Evolutionary conservation across 495 filamentous ascomycete genomes (phyloP).

Genomic region (Cercophora sp.): DNA sequence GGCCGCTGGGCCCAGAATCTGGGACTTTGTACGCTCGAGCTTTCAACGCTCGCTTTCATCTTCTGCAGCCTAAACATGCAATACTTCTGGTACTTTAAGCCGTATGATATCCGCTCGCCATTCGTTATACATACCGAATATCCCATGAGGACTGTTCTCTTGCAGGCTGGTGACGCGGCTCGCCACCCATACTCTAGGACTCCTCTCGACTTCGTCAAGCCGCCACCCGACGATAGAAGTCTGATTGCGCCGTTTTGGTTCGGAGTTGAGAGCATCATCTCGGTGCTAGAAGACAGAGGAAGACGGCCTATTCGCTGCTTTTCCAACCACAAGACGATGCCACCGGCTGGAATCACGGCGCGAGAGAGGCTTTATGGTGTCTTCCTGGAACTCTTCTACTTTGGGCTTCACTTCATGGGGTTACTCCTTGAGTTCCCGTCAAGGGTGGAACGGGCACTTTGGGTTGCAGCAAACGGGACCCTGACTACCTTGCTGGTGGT

Average conservation of each 20-base stretch:
- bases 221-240: not conserved
- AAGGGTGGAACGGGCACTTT: not conserved
- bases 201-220: constrained; percentile 3
- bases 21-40: not conserved
- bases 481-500: not conserved
- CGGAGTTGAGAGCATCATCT: not conserved
- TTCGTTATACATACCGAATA: not conserved
- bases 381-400: not conserved
- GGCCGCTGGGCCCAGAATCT: not conserved
- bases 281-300: not conserved
- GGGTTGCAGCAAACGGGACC: not conserved
- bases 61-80: constrained; percentile 3
- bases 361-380: not conserved
- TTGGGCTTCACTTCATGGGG: not conserved
- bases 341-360: not conserved
- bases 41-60: not conserved
- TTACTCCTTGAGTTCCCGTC: not conserved
- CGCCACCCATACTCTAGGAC: not conserved
- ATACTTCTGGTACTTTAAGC: constrained; percentile 5
- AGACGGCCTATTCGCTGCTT: not conserved
- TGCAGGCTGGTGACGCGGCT: not conserved
- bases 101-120: not conserved
- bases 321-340: constrained; percentile 1
- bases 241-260: not conserved
- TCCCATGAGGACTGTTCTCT: not conserved